These are phyloP conservation scores for Phytophthora agathidicida DNA, from an alignment of 352 stramenopile genomes.

Conservation along the genomic window DNA sequence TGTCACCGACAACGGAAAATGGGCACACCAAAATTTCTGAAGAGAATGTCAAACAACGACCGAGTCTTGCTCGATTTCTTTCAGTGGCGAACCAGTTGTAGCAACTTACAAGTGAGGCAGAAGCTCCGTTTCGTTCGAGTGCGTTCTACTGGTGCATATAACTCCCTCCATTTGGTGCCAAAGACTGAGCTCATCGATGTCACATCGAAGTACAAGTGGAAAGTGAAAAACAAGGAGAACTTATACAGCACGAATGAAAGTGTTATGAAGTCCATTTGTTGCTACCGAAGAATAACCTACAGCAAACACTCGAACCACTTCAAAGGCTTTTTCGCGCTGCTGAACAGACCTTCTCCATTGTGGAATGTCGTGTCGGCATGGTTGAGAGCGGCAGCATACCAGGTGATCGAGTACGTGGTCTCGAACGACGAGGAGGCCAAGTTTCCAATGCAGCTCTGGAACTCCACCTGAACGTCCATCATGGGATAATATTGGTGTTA, in stretches of 20 bases:
- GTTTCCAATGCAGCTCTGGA: constrained; percentile 59
- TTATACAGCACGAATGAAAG: background rate
- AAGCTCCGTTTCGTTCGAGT: too few species aligned
- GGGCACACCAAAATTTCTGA: background rate
- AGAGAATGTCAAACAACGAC: constrained; percentile 16
- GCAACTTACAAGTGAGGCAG: too few species aligned
- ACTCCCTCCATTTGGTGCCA: too few species aligned
- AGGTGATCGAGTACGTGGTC: constrained; percentile 40
- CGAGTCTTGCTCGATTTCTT: constrained; percentile 25
- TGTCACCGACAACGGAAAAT: background rate
- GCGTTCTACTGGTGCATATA: too few species aligned
- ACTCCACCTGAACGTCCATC: constrained; percentile 46
- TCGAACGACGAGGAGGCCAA: constrained; percentile 44
- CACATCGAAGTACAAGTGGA: too few species aligned
- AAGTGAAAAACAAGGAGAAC: background rate
- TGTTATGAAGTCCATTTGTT: background rate
- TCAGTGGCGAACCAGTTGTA: constrained; percentile 25
- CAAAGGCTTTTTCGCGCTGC: constrained; percentile 53
- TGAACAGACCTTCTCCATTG: constrained; percentile 58
- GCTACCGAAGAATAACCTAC: too few species aligned
- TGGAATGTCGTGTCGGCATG: constrained; percentile 67
- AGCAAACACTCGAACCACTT: constrained; percentile 63
- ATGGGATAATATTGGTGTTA: background rate
- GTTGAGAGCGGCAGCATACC: constrained; percentile 62
- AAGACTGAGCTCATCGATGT: too few species aligned